These are phyloP conservation scores for Maudiozyma bulderi DNA, from an alignment of 805 yeast species.

Conservation along the genomic window DNA sequence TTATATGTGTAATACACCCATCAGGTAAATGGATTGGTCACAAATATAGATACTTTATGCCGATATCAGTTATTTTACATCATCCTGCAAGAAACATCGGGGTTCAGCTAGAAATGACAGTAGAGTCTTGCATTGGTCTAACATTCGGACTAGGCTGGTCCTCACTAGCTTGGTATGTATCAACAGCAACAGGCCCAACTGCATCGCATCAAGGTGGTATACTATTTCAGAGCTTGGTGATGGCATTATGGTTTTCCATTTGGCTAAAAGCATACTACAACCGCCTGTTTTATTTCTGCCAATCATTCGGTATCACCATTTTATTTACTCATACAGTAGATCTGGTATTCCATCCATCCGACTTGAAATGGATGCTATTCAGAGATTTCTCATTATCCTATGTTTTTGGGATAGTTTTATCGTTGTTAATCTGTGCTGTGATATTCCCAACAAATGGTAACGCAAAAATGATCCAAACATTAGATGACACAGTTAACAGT, in stretches of 20 bases:
- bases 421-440: slow-evolving; percentile 28
- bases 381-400: slow-evolving; percentile 40
- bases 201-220: slow-evolving; percentile 39
- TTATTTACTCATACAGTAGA: slow-evolving; percentile 30
- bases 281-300: slow-evolving; percentile 32
- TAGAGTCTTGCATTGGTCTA: slow-evolving; percentile 33
- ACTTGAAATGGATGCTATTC: slow-evolving; percentile 27
- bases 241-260: slow-evolving; percentile 31
- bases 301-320: slow-evolving; percentile 30
- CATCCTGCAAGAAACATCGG: slow-evolving; percentile 42
- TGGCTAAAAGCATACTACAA: slow-evolving; percentile 36
- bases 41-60: slow-evolving; percentile 31
- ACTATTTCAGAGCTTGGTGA: slow-evolving; percentile 32
- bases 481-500: slow-evolving; percentile 17
- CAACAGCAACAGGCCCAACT: slow-evolving; percentile 33
- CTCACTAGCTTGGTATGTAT: slow-evolving; percentile 33
- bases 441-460: slow-evolving; percentile 38
- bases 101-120: slow-evolving; percentile 37
- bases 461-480: slow-evolving; percentile 20
- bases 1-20: slow-evolving; percentile 32
- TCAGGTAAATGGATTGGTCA: slow-evolving; percentile 37
- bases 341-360: slow-evolving; percentile 9
- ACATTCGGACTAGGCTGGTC: slow-evolving; percentile 38
- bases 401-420: slow-evolving; percentile 34
- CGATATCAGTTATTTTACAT: slow-evolving; percentile 34